Evolutionary conservation across 148 eudicot species (phyloP), one percentile per base, ranked within the genome.

Genomic region (Vaccinium macrocarpon): DNA sequence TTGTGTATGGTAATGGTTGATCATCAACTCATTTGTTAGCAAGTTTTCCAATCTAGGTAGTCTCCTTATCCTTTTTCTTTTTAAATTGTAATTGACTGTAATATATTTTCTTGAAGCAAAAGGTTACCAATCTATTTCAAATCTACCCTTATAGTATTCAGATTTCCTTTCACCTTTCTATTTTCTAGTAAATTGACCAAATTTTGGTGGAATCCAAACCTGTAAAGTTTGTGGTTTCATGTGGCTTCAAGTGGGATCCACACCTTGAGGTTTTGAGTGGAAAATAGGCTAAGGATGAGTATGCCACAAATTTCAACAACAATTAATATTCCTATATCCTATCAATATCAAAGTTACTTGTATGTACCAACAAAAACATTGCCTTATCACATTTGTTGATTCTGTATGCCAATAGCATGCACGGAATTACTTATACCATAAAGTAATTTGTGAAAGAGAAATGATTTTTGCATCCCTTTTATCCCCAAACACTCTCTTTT

Each of bases 91-190:
- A 16, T 72, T 72, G 42, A 70, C 35, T 70, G 12, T 11, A 1
- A 51, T 42, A 42, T 42, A 42, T 23, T 76, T 76, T 48, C 15
- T 76, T 48, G 84, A 70, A 50, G 4, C 50, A 27, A 71, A 71
- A 55, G 68, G 38, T 82, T 11, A 42, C 79, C 84, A 82, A 21
- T 72, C 66, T 72, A 71, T 59, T 82, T 82, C 84, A 82, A 55
- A 82, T 68, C 66, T 53, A 16, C 84, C 70, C 51, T 72, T 8
- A 27, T 35, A n/a, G n/a, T n/a, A 49, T 71, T 10, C n/a, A 35
- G 53, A 27, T 12, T n/a, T 14, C n/a, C 19, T n/a, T 19, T 50
- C 25, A 49, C 10, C 9, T 74, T 79, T 49, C 8, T 2, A 32
- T 62, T 32, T 16, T n/a, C 29, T 46, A 55, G 53, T 82, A n/a